Conservation (phyloP, 1,139 yeast genomes). For the Saccharomyces hybrid region DNA sequence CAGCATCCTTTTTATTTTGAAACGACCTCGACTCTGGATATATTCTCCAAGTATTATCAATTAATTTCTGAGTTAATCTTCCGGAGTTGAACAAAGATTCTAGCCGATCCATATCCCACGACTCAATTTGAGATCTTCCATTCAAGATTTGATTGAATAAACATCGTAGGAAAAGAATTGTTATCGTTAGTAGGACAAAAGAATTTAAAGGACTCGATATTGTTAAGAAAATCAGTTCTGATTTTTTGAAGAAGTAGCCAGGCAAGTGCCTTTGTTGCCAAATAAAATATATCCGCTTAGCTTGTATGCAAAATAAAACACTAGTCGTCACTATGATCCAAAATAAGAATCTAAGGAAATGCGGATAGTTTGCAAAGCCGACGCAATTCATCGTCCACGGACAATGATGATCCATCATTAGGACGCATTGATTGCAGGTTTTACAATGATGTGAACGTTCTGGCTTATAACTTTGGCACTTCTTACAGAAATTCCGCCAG, state of each 20-base stretch:
- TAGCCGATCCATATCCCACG: slow-evolving; percentile 85
- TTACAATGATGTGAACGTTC: slow-evolving; percentile 78
- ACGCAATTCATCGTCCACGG: slow-evolving; percentile 88
- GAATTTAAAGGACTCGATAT: slow-evolving; percentile 49
- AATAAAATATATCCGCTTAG: slow-evolving; percentile 38
- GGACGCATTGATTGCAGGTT: slow-evolving; percentile 51
- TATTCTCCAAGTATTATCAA: slow-evolving; percentile 17
- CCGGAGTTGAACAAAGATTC: slow-evolving; percentile 36
- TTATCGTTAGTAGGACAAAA: slow-evolving; percentile 53
- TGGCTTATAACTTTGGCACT: slow-evolving; percentile 62
- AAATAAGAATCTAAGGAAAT: slow-evolving; percentile 67
- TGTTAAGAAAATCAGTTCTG: slow-evolving; percentile 51
- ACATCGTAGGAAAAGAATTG: slow-evolving; percentile 55
- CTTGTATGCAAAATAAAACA: slow-evolving; percentile 41
- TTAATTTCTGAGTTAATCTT: slow-evolving; percentile 21
- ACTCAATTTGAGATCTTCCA: slow-evolving; percentile 89
- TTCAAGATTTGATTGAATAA: slow-evolving; percentile 44
- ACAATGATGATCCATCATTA: slow-evolving; percentile 81
- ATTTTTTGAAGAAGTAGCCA: slow-evolving; percentile 46
- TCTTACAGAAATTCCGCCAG: slow-evolving; percentile 58
- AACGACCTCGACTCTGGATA: slow-evolving; percentile 14
- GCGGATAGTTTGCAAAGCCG: slow-evolving; percentile 72
- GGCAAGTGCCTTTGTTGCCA: slow-evolving; percentile 54
- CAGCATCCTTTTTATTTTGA: slow-evolving; percentile 11
- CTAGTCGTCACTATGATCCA: slow-evolving; percentile 59